phyloP scores from a whole-genome alignment of 768 basidiomycete species.

The Coprinopsis strossmayeri region DNA sequence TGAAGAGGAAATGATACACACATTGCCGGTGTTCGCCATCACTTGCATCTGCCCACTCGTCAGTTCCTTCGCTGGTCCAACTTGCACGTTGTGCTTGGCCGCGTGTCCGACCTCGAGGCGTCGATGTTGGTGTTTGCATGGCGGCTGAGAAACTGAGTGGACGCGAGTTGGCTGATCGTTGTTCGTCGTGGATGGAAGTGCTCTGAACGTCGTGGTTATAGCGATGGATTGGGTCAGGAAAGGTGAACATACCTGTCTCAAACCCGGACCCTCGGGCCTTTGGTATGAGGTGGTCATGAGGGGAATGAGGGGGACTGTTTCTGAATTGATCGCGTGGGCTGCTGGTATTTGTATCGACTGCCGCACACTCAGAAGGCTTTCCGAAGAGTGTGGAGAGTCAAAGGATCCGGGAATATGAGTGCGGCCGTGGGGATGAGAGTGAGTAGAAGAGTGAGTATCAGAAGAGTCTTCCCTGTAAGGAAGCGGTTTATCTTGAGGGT shows the following conservation, averaged over 20 bases:
- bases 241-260: too few species aligned
- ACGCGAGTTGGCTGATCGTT: too few species aligned
- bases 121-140: neutral
- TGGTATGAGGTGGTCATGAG: slow-evolving; percentile 7
- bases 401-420: neutral
- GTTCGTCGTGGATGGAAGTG: neutral
- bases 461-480: neutral
- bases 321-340: slow-evolving; percentile 41
- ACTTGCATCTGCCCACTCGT: slow-evolving; percentile 8
- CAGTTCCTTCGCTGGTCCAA: slow-evolving; percentile 3
- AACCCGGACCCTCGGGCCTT: too few species aligned
- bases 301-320: slow-evolving; percentile 24
- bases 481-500: neutral
- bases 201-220: too few species aligned
- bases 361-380: neutral
- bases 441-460: neutral
- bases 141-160: neutral
- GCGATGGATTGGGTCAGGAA: neutral
- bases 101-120: neutral
- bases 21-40: slow-evolving; percentile 3
- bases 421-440: neutral
- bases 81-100: neutral
- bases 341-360: slow-evolving; percentile 35
- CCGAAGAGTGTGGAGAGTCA: slow-evolving; percentile 4
- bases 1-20: neutral